Base-by-base conservation (phyloP, 139 green algal species). In the Nannochloris sp. region DNA sequence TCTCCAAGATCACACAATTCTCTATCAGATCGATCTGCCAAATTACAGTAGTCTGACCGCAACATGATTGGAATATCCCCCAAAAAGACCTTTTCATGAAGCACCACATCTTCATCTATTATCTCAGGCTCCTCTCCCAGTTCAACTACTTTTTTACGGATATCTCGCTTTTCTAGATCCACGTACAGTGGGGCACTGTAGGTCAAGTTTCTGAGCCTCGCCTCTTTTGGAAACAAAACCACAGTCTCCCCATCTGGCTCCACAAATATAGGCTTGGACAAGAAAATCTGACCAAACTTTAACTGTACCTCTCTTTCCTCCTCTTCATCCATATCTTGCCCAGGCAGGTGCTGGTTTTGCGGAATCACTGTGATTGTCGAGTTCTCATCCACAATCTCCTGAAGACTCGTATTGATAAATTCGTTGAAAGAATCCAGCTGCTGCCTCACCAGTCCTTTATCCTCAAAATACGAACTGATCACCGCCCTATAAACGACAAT, bases 381-480 rank as follows among this genome's bases (percentile, higher is more conserved):
- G 16, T 76, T 77, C 48, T 90, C 83, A 16, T 88, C 81, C 50
- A 90, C 74, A 53, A 88, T 87, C 29, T 92, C 83, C 59, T 95
- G 89, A 68, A 97, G 93, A 36, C 83, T 94, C 37, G 72, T 83
- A 74, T 95, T 90, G 44, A 96, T 83, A 70, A 99, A 99, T 72
- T 98, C 88, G 55, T 97, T 95, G 80, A 97, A 99, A 1, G 88
- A 96, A 74, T 99, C 93, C 48, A 99, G 82, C 82, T 98, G 93
- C 84, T 99, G 94, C 14, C 89, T 80, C 27, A 98, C 94, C 2
- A 99, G 77, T 23, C 90, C 90, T 68, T 97, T 97, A 54, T 94
- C 84, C 56, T 94, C 83, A 59, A 98, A 98, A 51, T 95, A 99
- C 3, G 85, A 76, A 7, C 64, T 78, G 64, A 96, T 94, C n/a